These are phyloP conservation scores for Phytophthora megakarya DNA, from an alignment of 352 stramenopile species.

Conservation along the genomic window DNA sequence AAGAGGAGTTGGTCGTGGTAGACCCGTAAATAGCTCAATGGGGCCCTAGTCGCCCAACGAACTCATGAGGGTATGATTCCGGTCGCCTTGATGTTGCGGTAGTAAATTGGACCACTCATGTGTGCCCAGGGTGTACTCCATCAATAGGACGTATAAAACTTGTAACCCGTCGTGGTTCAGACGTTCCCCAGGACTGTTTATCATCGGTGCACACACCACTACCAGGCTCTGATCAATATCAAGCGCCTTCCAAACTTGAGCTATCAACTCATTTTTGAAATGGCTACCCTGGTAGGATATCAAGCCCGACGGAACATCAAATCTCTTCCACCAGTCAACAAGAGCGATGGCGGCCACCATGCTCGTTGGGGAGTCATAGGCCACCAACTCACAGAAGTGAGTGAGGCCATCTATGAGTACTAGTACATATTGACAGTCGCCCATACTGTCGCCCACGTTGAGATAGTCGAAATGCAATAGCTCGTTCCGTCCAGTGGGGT, in stretches of 20 bases:
- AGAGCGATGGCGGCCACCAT: background rate
- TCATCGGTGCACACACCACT: too few species aligned
- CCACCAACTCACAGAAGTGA: background rate
- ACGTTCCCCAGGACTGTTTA: too few species aligned
- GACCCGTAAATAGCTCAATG: too few species aligned
- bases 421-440: background rate
- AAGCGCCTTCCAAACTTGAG: background rate
- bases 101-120: background rate
- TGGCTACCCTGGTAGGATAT: background rate
- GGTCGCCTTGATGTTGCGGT: background rate
- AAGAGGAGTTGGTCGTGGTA: too few species aligned
- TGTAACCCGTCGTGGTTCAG: too few species aligned
- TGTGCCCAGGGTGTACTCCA: too few species aligned
- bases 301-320: background rate
- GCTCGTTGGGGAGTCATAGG: background rate
- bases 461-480: too few species aligned
- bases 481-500: too few species aligned
- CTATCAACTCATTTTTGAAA: too few species aligned
- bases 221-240: background rate
- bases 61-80: slow-evolving; percentile 8
- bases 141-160: too few species aligned
- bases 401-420: background rate
- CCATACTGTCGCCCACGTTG: background rate
- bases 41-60: too few species aligned
- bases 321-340: background rate